These are phyloP conservation scores for Stachybotrys chlorohalonatus DNA, from an alignment of 2,329 filamentous ascomycete genomes.

Conservation along the genomic window DNA sequence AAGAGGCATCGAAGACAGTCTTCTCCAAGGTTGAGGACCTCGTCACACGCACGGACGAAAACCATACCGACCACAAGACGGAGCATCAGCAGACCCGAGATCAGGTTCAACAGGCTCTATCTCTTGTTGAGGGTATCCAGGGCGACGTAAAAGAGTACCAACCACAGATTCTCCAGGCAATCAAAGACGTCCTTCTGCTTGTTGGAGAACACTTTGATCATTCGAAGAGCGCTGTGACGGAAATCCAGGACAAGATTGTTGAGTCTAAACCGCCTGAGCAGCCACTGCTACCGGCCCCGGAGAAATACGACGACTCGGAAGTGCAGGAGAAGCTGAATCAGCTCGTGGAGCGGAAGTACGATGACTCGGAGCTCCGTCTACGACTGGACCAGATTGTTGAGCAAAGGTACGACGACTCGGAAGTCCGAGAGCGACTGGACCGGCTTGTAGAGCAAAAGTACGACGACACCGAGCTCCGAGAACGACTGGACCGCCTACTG, in stretches of 20 bases:
- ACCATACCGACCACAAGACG: slow-evolving; percentile 60
- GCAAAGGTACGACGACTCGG: slow-evolving; percentile 13
- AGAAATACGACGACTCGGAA: slow-evolving; percentile 50
- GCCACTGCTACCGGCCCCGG: slow-evolving; percentile 44
- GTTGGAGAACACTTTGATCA: slow-evolving; percentile 86
- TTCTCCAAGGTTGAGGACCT: slow-evolving; percentile 77
- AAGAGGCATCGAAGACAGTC: slow-evolving; percentile 78
- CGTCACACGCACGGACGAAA: slow-evolving; percentile 65
- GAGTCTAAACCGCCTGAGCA: slow-evolving; percentile 53
- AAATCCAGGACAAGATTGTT: slow-evolving; percentile 50
- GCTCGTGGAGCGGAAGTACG: slow-evolving; percentile 55
- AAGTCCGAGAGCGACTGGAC: slow-evolving; percentile 13
- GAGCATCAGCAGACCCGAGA: slow-evolving; percentile 80
- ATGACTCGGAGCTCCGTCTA: slow-evolving; percentile 33
- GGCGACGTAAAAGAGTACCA: slow-evolving; percentile 74
- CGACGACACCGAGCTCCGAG: slow-evolving; percentile 17
- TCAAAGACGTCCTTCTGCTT: slow-evolving; percentile 76
- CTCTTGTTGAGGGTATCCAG: slow-evolving; percentile 66
- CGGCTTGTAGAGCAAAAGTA: slow-evolving; percentile 24
- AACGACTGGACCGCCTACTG: slow-evolving; percentile 14
- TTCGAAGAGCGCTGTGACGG: slow-evolving; percentile 55
- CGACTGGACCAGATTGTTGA: slow-evolving; percentile 38
- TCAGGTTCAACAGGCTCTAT: slow-evolving; percentile 66
- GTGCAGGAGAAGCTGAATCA: slow-evolving; percentile 26
- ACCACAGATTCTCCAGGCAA: slow-evolving; percentile 76